These are phyloP conservation scores for Phytopythium montanum DNA, from an alignment of 352 stramenopile species.

Conservation along the genomic window DNA sequence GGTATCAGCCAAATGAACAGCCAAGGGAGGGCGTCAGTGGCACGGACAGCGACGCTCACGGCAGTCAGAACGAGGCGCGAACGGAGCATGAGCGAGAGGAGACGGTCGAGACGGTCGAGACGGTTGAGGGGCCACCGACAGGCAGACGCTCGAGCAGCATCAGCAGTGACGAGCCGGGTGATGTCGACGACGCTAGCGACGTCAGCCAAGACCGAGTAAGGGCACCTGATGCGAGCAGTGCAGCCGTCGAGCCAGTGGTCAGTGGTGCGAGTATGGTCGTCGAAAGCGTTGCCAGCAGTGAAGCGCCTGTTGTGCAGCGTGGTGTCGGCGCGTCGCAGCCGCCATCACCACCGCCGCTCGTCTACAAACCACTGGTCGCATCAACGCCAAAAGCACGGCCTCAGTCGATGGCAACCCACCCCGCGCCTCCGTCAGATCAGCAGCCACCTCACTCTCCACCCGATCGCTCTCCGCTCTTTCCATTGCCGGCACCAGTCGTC, in stretches of 20 bases:
- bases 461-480: neutral
- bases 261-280: neutral
- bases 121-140: neutral
- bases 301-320: neutral
- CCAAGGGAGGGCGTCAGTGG: neutral
- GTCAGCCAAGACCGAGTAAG: neutral
- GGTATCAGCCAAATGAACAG: neutral
- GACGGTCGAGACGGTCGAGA: neutral
- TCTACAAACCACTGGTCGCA: neutral
- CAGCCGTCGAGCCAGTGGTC: neutral
- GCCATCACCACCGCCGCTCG: neutral
- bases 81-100: neutral
- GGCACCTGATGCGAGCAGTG: neutral
- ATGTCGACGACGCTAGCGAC: neutral
- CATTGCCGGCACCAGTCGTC: neutral
- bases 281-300: neutral
- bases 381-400: neutral
- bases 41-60: neutral
- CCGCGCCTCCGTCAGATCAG: neutral
- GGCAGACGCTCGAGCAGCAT: neutral
- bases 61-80: neutral
- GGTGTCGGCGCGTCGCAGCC: neutral
- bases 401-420: neutral
- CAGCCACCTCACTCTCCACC: neutral
- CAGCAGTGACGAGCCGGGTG: neutral